These are phyloP conservation scores for Balamuthia mandrillaris DNA, from an alignment of 208 protist species.

Conservation along the genomic window DNA sequence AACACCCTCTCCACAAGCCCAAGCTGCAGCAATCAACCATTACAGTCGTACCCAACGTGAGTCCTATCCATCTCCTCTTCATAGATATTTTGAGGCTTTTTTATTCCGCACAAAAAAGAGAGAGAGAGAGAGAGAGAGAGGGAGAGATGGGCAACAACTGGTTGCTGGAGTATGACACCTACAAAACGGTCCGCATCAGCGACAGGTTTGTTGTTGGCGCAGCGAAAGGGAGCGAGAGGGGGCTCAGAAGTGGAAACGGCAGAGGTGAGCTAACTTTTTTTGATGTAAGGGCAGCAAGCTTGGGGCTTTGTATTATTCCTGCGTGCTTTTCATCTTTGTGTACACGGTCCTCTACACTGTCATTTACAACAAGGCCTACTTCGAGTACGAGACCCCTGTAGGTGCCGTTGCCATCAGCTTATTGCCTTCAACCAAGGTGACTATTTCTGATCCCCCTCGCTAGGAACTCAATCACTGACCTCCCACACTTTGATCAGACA, in stretches of 20 bases:
- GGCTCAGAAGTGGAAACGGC: too few relatives aligned
- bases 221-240: not conserved
- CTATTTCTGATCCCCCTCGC: not conserved
- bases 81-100: too few relatives aligned
- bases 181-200: not conserved
- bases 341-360: constrained; percentile 6
- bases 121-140: too few relatives aligned
- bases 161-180: constrained; percentile 7
- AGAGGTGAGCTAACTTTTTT: not conserved
- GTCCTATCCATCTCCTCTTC: too few relatives aligned
- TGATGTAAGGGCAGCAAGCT: not conserved
- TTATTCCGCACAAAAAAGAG: too few relatives aligned
- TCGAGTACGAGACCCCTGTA: constrained; percentile 7
- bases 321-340: not conserved
- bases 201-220: not conserved
- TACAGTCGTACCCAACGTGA: too few relatives aligned
- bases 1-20: too few relatives aligned
- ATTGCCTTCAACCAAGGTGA: not conserved
- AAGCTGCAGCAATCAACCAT: too few relatives aligned
- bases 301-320: not conserved
- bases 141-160: too few relatives aligned
- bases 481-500: not conserved
- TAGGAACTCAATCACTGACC: not conserved
- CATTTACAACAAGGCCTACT: constrained; percentile 6
- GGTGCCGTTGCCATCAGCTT: not conserved